Percentiles rank a stretch among this genome's conserved stretches.
phyloP scores from a whole-genome alignment of 371 early-diverging fungal genomes.

The Amoeboaphelidium occidentale region DNA sequence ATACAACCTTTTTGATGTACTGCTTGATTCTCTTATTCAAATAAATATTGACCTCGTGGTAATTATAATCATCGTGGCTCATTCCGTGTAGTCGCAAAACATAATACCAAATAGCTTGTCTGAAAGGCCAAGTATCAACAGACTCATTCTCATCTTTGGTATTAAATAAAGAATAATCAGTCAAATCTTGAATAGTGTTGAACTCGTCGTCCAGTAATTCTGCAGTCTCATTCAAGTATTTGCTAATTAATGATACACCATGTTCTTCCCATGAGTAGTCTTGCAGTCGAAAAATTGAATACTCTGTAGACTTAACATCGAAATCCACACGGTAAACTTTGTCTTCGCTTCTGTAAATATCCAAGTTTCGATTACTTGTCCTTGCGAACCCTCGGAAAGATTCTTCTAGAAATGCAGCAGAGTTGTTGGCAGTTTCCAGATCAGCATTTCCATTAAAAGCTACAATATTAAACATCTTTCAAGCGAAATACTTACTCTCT shows the following conservation, averaged over 20 bases:
- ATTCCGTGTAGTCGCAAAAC: slow-evolving; percentile 29
- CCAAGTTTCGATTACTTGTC: neutral
- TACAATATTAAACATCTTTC: too few relatives aligned
- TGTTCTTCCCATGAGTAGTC: slow-evolving; percentile 44
- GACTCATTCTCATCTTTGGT: slow-evolving; percentile 3
- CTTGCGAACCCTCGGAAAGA: neutral
- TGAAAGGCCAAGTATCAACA: slow-evolving; percentile 29
- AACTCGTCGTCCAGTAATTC: slow-evolving; percentile 31
- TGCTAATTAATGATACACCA: slow-evolving; percentile 29
- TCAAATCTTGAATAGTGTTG: slow-evolving; percentile 26
- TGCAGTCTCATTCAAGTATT: slow-evolving; percentile 28
- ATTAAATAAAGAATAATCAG: slow-evolving; percentile 16
- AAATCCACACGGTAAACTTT: slow-evolving; percentile 16
- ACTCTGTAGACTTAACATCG: slow-evolving; percentile 12
- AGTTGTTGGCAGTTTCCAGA: too few relatives aligned
- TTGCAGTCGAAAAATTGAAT: slow-evolving; percentile 23
- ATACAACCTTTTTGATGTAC: slow-evolving; percentile 22
- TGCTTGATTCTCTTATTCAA: slow-evolving; percentile 21
- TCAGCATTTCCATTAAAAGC: too few relatives aligned
- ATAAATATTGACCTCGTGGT: slow-evolving; percentile 19
- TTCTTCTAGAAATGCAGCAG: neutral
- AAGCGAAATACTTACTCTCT: too few relatives aligned
- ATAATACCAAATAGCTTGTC: slow-evolving; percentile 34
- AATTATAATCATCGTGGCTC: slow-evolving; percentile 32
- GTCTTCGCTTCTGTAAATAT: neutral